Evolutionary conservation across 306 rosid species (phyloP).

Genomic region (Lathyrus sativus): DNA sequence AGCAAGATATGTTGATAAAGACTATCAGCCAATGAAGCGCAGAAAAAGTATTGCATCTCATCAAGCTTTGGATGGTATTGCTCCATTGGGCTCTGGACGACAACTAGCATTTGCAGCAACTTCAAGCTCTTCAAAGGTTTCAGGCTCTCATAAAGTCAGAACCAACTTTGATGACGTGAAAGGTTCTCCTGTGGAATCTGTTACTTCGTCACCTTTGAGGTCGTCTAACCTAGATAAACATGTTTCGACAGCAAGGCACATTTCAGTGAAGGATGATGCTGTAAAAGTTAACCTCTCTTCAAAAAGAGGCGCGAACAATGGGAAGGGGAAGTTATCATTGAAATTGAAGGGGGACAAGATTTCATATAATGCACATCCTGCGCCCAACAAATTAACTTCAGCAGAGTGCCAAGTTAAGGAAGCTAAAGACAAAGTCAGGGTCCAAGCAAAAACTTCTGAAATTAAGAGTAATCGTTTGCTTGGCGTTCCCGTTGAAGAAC

Average conservation of each 20-base stretch:
- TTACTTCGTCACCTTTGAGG: conserved; percentile 73
- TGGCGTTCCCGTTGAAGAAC: conserved; percentile 39
- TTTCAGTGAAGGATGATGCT: conserved; percentile 44
- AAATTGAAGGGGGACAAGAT: conserved; percentile 41
- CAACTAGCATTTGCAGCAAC: conserved; percentile 54
- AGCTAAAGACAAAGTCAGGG: conserved; percentile 42
- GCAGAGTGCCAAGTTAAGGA: conserved; percentile 39
- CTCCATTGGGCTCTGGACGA: conserved; percentile 47
- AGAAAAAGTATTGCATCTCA: conserved; percentile 43
- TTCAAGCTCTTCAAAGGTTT: conserved; percentile 82
- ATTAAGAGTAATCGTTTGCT: conserved; percentile 41
- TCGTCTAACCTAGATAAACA: conserved; percentile 49
- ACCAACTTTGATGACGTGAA: conserved; percentile 55
- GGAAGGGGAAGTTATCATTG: conserved; percentile 42
- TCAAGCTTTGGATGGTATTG: conserved; percentile 44
- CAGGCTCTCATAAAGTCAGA: conserved; percentile 55
- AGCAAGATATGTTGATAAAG: conserved; percentile 43
- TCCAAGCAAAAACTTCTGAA: conserved; percentile 44
- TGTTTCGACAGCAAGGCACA: conserved; percentile 39
- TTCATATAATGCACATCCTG: conserved; percentile 31
- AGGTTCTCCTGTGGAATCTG: conserved; percentile 77
- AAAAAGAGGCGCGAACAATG: conserved; percentile 34
- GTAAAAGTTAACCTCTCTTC: conserved; percentile 39
- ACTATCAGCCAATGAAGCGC: conserved; percentile 42
- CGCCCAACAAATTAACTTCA: conserved; percentile 45